phyloP scores from a whole-genome alignment of 257 asterid genomes.

The Solanum habrochaites region DNA sequence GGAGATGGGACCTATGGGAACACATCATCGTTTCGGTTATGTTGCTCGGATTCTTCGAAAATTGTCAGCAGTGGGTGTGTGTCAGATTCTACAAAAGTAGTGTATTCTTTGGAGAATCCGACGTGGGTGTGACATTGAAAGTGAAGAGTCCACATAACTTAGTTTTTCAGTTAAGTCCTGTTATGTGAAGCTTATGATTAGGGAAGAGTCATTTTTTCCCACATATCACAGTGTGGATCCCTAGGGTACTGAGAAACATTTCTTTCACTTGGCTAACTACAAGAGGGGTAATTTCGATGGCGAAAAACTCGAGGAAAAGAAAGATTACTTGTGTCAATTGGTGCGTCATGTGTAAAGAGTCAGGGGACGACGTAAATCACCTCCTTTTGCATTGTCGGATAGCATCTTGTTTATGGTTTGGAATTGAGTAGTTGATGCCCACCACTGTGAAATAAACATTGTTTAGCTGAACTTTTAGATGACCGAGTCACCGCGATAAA shows the following conservation, averaged over 20 bases:
- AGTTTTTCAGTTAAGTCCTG: not conserved
- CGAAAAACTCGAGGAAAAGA: not conserved
- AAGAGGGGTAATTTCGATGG: not conserved
- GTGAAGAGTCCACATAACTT: not conserved
- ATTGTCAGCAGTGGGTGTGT: no score
- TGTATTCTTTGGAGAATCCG: not conserved
- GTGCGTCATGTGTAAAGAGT: not conserved
- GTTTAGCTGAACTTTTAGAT: not conserved
- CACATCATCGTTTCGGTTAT: not conserved
- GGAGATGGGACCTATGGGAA: not conserved
- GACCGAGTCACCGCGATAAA: not conserved
- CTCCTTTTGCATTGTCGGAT: not conserved
- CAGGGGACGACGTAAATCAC: not conserved
- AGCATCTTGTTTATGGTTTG: not conserved
- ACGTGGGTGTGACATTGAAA: not conserved
- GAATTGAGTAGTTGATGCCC: not conserved
- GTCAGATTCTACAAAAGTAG: not conserved
- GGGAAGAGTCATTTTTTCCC: not conserved
- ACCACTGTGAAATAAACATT: not conserved
- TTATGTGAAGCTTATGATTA: not conserved
- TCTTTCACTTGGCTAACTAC: not conserved
- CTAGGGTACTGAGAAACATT: not conserved
- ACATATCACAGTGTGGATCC: not conserved
- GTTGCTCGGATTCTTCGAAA: not conserved
- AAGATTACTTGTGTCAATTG: not conserved